Conservation (phyloP, 305 asterid genomes). For the Fraxinus nigra region DNA sequence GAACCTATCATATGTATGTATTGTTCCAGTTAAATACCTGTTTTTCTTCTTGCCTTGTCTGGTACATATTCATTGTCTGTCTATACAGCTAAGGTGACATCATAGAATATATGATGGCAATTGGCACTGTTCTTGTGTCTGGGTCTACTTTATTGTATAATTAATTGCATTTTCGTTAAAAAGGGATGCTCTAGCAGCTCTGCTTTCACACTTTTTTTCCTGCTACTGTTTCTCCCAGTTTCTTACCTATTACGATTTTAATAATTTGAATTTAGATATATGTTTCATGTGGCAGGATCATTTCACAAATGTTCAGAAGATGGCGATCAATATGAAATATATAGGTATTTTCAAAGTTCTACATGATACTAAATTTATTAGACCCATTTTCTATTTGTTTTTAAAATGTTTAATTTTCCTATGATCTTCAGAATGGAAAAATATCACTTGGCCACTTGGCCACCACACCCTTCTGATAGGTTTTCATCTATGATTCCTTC, state of each 20-base stretch:
- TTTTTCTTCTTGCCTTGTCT: background rate
- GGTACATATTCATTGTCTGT: background rate
- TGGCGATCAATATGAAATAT: conserved; percentile 76
- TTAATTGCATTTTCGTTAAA: background rate
- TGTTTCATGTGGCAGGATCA: conserved; percentile 65
- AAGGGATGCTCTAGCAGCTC: background rate
- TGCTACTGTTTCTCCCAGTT: background rate
- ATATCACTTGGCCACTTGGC: background rate
- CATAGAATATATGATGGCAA: conserved; percentile 6
- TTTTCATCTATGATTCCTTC: background rate
- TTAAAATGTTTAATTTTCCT: background rate
- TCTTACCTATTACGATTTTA: conserved; percentile 1
- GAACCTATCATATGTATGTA: background rate
- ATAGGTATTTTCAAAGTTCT: conserved; percentile 55
- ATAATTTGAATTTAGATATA: conserved; percentile 10
- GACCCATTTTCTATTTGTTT: conserved; percentile 3
- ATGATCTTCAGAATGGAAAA: background rate
- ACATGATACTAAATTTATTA: background rate
- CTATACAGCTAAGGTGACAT: background rate
- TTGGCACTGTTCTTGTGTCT: background rate
- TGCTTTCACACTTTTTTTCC: background rate
- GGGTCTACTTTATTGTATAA: conserved; percentile 5
- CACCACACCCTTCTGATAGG: background rate
- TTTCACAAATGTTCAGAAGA: conserved; percentile 64
- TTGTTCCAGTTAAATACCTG: conserved; percentile 13